These are phyloP conservation scores for Lachnellula willkommii DNA, from an alignment of 2,329 filamentous ascomycete species.

Conservation along the genomic window DNA sequence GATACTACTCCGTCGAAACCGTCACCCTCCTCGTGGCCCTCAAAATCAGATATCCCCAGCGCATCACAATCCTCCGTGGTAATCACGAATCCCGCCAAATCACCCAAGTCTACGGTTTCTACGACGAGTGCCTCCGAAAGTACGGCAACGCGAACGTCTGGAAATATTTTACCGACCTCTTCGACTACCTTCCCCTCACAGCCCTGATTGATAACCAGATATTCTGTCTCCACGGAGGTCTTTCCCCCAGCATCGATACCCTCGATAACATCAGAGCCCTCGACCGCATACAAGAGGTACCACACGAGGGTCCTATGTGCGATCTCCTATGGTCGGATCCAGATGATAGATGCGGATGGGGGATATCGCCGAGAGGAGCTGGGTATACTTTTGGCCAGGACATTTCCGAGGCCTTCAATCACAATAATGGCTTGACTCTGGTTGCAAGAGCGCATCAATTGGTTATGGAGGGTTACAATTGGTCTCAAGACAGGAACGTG, in stretches of 20 bases:
- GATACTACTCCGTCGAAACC: slow-evolving; percentile 98
- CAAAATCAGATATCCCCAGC: slow-evolving; percentile 95
- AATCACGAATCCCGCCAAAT: slow-evolving; percentile 99
- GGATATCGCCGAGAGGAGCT: slow-evolving; percentile 88
- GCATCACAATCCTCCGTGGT: slow-evolving; percentile 96
- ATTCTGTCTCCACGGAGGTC: slow-evolving; percentile 94
- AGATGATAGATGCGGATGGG: slow-evolving; percentile 94
- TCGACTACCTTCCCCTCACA: slow-evolving; percentile 95
- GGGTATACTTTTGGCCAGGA: slow-evolving; percentile 96
- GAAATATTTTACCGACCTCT: slow-evolving; percentile 98
- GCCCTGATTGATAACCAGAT: slow-evolving; percentile 99
- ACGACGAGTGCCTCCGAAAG: slow-evolving; percentile 97
- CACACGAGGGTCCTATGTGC: slow-evolving; percentile 97
- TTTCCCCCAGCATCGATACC: slow-evolving; percentile 93
- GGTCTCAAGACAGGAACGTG: slow-evolving; percentile 97
- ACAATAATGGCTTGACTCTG: slow-evolving; percentile 94
- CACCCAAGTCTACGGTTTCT: slow-evolving; percentile 98
- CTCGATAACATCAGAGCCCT: slow-evolving; percentile 92
- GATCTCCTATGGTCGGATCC: slow-evolving; percentile 97
- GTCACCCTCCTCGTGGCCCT: slow-evolving; percentile 93
- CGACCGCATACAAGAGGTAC: slow-evolving; percentile 96
- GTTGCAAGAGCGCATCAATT: slow-evolving; percentile 96
- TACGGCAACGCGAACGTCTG: slow-evolving; percentile 99
- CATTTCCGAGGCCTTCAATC: slow-evolving; percentile 97
- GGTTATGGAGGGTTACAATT: slow-evolving; percentile 99